These are phyloP conservation scores for Medicago ruthenica DNA, from an alignment of 306 rosid genomes.

Conservation along the genomic window DNA sequence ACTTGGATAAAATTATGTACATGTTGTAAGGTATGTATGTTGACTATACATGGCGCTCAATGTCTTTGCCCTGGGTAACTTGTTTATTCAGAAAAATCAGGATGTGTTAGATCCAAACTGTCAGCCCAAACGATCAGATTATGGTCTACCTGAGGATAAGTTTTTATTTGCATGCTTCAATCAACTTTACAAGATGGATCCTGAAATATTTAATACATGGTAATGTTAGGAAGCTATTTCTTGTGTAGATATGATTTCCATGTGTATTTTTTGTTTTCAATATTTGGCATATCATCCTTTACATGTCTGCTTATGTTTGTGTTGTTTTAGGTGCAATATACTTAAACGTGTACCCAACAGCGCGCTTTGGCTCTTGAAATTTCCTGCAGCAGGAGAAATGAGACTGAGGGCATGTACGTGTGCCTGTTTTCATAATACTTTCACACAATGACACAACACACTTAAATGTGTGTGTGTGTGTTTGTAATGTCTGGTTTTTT, in stretches of 20 bases:
- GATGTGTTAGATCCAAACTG: constrained; percentile 86
- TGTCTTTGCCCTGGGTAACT: background rate
- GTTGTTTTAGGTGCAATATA: constrained; percentile 82
- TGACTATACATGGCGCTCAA: background rate
- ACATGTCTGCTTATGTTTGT: constrained; percentile 30
- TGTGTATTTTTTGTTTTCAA: background rate
- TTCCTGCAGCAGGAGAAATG: constrained; percentile 98
- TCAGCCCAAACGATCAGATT: constrained; percentile 83
- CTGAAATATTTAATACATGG: constrained; percentile 92
- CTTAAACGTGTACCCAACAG: constrained; percentile 94
- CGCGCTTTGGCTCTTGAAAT: constrained; percentile 97
- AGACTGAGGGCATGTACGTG: constrained; percentile 83
- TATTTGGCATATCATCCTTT: constrained; percentile 28
- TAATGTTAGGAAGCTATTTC: constrained; percentile 48
- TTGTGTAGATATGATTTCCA: constrained; percentile 8
- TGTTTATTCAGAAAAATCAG: constrained; percentile 76
- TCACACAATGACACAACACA: background rate
- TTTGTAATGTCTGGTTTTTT: background rate
- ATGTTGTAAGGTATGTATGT: constrained; percentile 3
- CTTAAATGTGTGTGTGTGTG: background rate
- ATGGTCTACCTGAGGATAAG: constrained; percentile 89
- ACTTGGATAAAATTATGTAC: constrained; percentile 7
- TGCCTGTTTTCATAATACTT: constrained; percentile 1
- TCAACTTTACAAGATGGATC: constrained; percentile 99
- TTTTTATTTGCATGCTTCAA: constrained; percentile 96